phyloP scores from a whole-genome alignment of 371 early-diverging fungal species.

The Mucor lusitanicus region DNA sequence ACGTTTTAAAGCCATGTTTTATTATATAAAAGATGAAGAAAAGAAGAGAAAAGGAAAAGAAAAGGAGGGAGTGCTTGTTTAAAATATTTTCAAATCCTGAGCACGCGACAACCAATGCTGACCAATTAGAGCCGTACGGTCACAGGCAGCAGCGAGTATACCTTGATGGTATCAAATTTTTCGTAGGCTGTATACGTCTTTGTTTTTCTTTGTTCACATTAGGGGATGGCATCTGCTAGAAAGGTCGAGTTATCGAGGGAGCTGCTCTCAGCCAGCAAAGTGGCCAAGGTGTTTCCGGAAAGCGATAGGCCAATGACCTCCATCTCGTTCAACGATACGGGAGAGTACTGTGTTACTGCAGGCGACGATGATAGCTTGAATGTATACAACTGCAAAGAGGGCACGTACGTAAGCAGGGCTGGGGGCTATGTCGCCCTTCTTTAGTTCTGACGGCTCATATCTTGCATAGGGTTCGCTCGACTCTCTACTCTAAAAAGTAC shows the following conservation, averaged over 20 bases:
- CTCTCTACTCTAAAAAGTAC: conserved; percentile 83
- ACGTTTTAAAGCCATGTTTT: conserved; percentile 24
- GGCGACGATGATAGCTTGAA: conserved; percentile 81
- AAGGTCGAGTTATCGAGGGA: conserved; percentile 34
- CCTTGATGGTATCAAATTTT: neutral
- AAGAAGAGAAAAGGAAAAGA: neutral
- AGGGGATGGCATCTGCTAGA: neutral
- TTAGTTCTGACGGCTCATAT: neutral
- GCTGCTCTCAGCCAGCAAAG: conserved; percentile 34
- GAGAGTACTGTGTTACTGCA: conserved; percentile 72
- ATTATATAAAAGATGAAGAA: conserved; percentile 1
- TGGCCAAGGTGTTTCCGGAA: conserved; percentile 72
- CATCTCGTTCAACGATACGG: conserved; percentile 74
- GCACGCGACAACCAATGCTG: conserved; percentile 1
- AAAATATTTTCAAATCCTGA: neutral
- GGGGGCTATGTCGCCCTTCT: no score
- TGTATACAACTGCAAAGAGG: conserved; percentile 76
- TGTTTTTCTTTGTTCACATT: neutral
- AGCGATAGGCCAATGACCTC: conserved; percentile 69
- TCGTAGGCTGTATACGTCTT: neutral
- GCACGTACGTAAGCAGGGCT: conserved; percentile 58
- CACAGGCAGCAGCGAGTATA: neutral
- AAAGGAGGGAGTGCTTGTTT: neutral
- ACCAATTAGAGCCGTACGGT: conserved; percentile 5
- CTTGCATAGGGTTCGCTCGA: conserved; percentile 54